Evolutionary conservation across 352 stramenopile species (phyloP), one percentile per base, ranked within the genome.

Genomic region (Phytopythium chamaehyphon): DNA sequence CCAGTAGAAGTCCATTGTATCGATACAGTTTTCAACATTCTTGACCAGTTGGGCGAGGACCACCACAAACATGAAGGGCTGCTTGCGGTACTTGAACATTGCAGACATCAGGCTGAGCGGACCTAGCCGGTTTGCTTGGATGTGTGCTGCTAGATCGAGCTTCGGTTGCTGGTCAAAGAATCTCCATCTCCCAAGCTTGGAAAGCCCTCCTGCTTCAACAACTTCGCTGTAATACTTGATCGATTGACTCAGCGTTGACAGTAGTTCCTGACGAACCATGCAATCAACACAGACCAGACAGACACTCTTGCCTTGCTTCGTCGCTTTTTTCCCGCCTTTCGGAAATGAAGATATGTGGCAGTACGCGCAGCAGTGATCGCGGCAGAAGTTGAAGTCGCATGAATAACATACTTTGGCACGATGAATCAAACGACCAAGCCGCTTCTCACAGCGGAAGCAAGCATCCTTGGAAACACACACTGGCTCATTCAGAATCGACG

Each of bases 1-100:
- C 76, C 76, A 88, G 49, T 83, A 86, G 42, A 88, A 83, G 42
- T 81, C 74, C 36, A 88, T 64, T n/a, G 69, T 75, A 35, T 80
- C 70, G 22, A 75, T 43, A 28, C 67, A 76, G 16, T 68, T 70
- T 40, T 88, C 76, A 14, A 84, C 68, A 39, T 75, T 76, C 50
- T 83, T 64, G 26, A 83, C 62, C 21, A 86, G 53, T 47, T 88
- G 76, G 2, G 74, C 75, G 19, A 88, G 60, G n/a, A 80, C 69
- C 24, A 85, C 58, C 18, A 86, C 62, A 39, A 86, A 83, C 70
- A 88, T 82, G 52, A 85, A 86, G 2, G 76, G 76, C 18, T 83
- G 71, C 49, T 84, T 66, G n/a, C 51, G 57, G 56, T 86, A 88
- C 59, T 80, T 82, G 55, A 72, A 85, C 67, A 88, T 77, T 26